phyloP scores from a whole-genome alignment of 192 early-diverging fungal genomes.

The Chytriomyces confervae region DNA sequence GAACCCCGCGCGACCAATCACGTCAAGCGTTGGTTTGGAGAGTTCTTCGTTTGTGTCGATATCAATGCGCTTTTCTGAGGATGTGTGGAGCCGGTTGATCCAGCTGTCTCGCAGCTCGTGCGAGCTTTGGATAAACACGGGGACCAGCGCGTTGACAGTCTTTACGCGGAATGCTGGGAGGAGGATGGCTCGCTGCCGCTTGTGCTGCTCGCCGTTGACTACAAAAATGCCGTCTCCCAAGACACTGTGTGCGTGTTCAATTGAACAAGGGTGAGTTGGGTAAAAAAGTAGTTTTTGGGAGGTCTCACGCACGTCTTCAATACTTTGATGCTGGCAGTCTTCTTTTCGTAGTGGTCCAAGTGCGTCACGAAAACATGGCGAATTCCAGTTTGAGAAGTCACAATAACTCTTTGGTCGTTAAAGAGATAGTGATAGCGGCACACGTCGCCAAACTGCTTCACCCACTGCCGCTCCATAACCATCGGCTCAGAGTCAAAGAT shows the following conservation, averaged over 20 bases:
- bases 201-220: slow-evolving; percentile 7
- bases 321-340: background rate
- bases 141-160: slow-evolving; percentile 3
- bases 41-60: slow-evolving; percentile 12
- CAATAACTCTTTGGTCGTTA: background rate
- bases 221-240: background rate
- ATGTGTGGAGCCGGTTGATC: background rate
- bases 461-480: background rate
- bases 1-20: slow-evolving; percentile 23
- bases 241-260: background rate
- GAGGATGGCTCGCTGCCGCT: slow-evolving; percentile 19
- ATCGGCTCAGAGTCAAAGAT: background rate
- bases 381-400: background rate
- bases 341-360: background rate
- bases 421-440: background rate
- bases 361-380: background rate
- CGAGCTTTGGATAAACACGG: background rate
- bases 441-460: background rate
- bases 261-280: background rate
- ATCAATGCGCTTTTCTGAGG: no score
- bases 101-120: slow-evolving; percentile 1
- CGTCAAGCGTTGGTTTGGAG: slow-evolving; percentile 21
- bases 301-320: background rate
- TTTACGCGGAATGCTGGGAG: slow-evolving; percentile 12
- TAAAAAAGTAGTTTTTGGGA: background rate